Evolutionary conservation across 495 filamentous ascomycete species (phyloP).

Genomic region (Astrothelium macrocarpum): DNA sequence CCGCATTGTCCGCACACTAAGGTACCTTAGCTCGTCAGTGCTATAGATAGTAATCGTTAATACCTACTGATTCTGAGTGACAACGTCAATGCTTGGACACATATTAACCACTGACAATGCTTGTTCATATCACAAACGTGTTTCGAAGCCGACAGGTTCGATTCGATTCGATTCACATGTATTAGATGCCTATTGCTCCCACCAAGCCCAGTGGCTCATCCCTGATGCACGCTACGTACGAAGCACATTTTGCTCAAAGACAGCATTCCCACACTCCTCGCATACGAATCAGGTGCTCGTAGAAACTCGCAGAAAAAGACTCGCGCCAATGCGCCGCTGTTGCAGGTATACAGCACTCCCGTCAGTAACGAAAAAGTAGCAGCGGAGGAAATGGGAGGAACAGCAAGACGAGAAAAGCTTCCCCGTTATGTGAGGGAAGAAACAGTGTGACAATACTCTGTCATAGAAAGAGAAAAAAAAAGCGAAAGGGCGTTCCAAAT

Average conservation of each 20-base stretch:
- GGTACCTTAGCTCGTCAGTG: too few species aligned
- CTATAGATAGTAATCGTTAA: neutral
- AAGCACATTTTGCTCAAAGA: neutral
- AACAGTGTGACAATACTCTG: neutral
- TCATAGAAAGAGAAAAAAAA: neutral
- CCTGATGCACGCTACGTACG: conserved; percentile 4
- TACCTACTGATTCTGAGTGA: neutral
- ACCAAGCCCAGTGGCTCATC: neutral
- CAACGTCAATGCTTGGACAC: neutral
- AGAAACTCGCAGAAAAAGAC: neutral
- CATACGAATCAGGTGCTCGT: neutral
- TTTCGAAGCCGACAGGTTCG: neutral
- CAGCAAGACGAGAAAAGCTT: neutral
- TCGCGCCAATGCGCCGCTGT: neutral
- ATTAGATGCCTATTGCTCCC: neutral
- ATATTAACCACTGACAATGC: neutral
- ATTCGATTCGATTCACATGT: neutral
- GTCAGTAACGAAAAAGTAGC: neutral
- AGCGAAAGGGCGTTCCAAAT: conserved; percentile 4
- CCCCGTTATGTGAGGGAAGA: neutral
- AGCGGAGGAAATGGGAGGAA: neutral
- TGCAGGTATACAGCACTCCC: neutral
- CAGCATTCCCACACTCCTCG: neutral
- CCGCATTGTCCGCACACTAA: conserved; percentile 4
- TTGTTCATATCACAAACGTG: neutral